phyloP scores from a whole-genome alignment of 2,329 filamentous ascomycete genomes.

The Huntiella abstrusa region DNA sequence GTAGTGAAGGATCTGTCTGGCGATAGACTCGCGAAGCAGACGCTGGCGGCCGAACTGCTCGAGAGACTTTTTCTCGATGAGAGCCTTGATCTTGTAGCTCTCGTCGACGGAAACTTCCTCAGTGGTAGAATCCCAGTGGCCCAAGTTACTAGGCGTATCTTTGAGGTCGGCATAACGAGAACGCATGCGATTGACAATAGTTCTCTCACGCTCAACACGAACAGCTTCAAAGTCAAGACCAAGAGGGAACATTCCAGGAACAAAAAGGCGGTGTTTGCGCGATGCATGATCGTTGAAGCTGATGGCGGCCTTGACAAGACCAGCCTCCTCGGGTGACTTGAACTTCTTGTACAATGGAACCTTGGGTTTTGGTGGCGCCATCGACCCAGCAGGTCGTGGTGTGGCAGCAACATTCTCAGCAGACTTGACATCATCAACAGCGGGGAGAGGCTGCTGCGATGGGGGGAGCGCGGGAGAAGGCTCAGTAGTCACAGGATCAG shows the following conservation, averaged over 20 bases:
- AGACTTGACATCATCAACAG: constrained; percentile 11
- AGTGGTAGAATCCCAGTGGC: constrained; percentile 66
- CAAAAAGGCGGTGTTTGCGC: constrained; percentile 57
- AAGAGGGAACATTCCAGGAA: constrained; percentile 75
- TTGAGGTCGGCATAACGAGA: constrained; percentile 72
- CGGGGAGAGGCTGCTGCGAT: constrained; percentile 12
- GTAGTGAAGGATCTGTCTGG: constrained; percentile 82
- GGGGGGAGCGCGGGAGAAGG: constrained; percentile 14
- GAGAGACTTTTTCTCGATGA: constrained; percentile 91
- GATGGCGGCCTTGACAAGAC: constrained; percentile 38
- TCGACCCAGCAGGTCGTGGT: background rate
- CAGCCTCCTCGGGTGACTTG: constrained; percentile 48
- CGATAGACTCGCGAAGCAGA: constrained; percentile 67
- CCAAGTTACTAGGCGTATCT: constrained; percentile 65
- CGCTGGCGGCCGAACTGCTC: constrained; percentile 78
- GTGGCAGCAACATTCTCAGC: constrained; percentile 15
- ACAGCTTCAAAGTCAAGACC: constrained; percentile 77
- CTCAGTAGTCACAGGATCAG: constrained; percentile 21
- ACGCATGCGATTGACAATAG: constrained; percentile 77
- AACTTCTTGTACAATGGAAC: constrained; percentile 49
- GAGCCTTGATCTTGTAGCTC: constrained; percentile 65
- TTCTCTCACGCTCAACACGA: constrained; percentile 69
- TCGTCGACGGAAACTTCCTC: constrained; percentile 53
- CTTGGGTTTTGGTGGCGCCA: constrained; percentile 18
- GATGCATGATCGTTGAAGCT: constrained; percentile 63